Evolutionary conservation across 2,329 filamentous ascomycete genomes (phyloP), one percentile per base, ranked within the genome.

Genomic region (Fusarium abutilonis): DNA sequence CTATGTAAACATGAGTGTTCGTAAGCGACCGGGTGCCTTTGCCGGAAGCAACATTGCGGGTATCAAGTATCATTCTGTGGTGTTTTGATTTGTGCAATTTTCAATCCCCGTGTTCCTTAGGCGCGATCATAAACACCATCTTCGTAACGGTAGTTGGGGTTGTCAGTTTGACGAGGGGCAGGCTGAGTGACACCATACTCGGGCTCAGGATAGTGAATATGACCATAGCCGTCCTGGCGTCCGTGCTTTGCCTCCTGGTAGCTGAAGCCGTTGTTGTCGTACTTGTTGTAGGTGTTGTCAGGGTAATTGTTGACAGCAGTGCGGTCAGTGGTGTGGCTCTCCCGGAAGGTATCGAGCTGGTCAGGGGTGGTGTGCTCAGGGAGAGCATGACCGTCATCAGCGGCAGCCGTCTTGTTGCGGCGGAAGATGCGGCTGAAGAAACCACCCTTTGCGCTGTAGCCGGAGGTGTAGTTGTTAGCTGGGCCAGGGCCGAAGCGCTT

Each of bases 401-500:
- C 48, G 5, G 53, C 49, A 21, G 40, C 43, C 19, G 54, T 60
- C 26, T 72, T 72, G 59, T 70, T 67, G 21, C 71, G 68, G 23
- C 71, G 67, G 57, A 76, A 73, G 49, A 78, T 66, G 39, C 69
- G 73, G 52, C 68, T 61, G 34, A 78, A 70, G 69, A 79, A 73
- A 43, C 75, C 72, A 23, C 64, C 63, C 38, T 63, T 60, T 46
- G 69, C 56, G 36, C 76, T 79, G 62, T 77, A 78, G 66, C 80
- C 82, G 28, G 78, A 82, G 28, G 89, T 91, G 79, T 92, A 92
- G 76, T 86, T 68, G 66, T 76, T 76, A 42, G 70, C 66, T 21
- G 75, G 73, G 56, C 70, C 55, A 41, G 76, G 89, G 13, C 89
- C 89, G 73, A 84, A 90, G 49, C 86, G 85, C 80, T 90, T 91